Evolutionary conservation across 768 basidiomycete genomes (phyloP).

Genomic region (Pleurotus sapidus): DNA sequence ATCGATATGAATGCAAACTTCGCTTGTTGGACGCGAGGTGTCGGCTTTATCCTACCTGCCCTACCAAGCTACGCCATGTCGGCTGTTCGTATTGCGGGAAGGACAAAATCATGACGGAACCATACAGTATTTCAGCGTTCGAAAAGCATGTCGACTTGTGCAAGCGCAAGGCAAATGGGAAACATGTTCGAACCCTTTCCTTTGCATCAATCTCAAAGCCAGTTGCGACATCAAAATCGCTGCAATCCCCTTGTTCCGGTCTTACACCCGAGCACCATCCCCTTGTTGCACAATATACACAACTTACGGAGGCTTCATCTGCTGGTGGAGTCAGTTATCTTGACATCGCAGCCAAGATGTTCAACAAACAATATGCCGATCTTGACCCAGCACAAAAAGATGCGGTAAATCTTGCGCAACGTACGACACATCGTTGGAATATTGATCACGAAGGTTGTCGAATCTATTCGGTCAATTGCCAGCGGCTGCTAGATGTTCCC

Average conservation of each 20-base stretch:
- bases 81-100: constrained; percentile 13
- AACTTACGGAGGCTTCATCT: constrained; percentile 7
- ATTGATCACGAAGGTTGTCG: constrained; percentile 18
- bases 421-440: constrained; percentile 19
- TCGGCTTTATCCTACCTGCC: background rate
- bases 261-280: constrained; percentile 7
- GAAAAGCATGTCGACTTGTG: constrained; percentile 8
- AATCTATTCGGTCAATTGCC: constrained; percentile 17
- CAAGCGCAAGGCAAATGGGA: background rate
- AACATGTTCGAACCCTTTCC: background rate
- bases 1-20: background rate
- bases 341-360: constrained; percentile 12
- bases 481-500: background rate
- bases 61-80: constrained; percentile 4
- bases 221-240: background rate
- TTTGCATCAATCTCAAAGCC: background rate
- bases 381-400: constrained; percentile 7
- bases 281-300: constrained; percentile 10
- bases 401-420: constrained; percentile 10
- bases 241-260: constrained; percentile 13
- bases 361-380: background rate
- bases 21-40: background rate
- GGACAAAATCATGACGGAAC: constrained; percentile 9
- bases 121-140: constrained; percentile 11
- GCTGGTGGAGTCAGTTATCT: constrained; percentile 15